Conservation (phyloP, 1,284 basidiomycete genomes). For the Grifola frondosa region DNA sequence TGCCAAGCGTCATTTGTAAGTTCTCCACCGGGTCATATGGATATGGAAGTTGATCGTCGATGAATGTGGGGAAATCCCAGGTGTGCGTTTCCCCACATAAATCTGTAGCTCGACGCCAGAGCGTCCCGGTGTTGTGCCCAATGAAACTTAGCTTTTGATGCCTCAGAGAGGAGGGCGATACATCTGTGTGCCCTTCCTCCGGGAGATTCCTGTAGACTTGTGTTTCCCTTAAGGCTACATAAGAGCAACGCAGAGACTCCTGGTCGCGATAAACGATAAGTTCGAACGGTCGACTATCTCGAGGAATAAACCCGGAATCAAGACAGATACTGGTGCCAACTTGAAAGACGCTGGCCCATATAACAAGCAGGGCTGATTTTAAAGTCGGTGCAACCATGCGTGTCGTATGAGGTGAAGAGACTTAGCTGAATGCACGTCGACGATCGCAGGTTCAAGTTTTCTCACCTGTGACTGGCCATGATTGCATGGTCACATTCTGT, state of each 20-base stretch:
- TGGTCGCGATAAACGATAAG: slow-evolving; percentile 21
- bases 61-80: slow-evolving; percentile 17
- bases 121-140: slow-evolving; percentile 8
- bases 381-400: too few species aligned
- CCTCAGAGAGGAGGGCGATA: background rate
- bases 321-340: too few species aligned
- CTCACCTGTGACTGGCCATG: too few species aligned
- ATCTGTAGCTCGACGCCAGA: slow-evolving; percentile 20
- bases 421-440: too few species aligned
- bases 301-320: background rate
- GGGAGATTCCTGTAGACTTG: slow-evolving; percentile 20
- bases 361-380: too few species aligned
- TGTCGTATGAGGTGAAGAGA: too few species aligned
- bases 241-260: slow-evolving; percentile 13
- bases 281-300: slow-evolving; percentile 18
- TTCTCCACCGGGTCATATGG: background rate
- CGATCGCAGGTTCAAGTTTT: too few species aligned
- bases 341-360: too few species aligned
- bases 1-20: too few species aligned
- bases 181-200: slow-evolving; percentile 9
- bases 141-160: slow-evolving; percentile 19
- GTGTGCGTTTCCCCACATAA: slow-evolving; percentile 16
- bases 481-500: too few species aligned
- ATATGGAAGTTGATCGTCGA: background rate
- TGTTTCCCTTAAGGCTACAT: slow-evolving; percentile 16